Percentiles rank a stretch among this genome's conserved stretches.
Evolutionary conservation across 495 filamentous ascomycete species (phyloP).

Genomic region (Lepraria neglecta): DNA sequence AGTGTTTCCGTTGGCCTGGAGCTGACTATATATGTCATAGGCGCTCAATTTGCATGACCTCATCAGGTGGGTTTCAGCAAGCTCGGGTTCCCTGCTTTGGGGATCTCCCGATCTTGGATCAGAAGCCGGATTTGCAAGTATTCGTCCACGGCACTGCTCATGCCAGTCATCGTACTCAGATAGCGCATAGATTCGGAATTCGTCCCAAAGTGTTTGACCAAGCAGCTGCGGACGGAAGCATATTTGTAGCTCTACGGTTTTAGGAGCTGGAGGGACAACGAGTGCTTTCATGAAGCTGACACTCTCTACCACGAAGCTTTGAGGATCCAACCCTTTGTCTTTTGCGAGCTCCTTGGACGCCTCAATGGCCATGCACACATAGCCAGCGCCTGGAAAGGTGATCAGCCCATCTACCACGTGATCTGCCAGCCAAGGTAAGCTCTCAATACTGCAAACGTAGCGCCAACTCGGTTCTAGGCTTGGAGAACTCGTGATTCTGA

Average conservation of each 20-base stretch:
- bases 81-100: no score
- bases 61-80: no score
- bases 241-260: neutral
- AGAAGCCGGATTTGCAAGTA: no score
- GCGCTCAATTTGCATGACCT: no score
- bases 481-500: constrained; percentile 32
- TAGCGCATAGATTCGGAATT: neutral
- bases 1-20: neutral
- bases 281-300: neutral
- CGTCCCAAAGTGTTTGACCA: neutral
- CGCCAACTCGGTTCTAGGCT: constrained; percentile 37
- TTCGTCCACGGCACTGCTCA: neutral
- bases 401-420: neutral
- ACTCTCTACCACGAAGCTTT: neutral
- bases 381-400: constrained; percentile 5
- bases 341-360: constrained; percentile 9
- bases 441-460: constrained; percentile 35
- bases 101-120: neutral
- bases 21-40: neutral
- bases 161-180: neutral
- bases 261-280: neutral
- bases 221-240: neutral
- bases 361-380: constrained; percentile 16
- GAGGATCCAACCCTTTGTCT: neutral
- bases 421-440: constrained; percentile 32